Conservation (phyloP, 139 green algal species). For the Chlorella sp. region DNA sequence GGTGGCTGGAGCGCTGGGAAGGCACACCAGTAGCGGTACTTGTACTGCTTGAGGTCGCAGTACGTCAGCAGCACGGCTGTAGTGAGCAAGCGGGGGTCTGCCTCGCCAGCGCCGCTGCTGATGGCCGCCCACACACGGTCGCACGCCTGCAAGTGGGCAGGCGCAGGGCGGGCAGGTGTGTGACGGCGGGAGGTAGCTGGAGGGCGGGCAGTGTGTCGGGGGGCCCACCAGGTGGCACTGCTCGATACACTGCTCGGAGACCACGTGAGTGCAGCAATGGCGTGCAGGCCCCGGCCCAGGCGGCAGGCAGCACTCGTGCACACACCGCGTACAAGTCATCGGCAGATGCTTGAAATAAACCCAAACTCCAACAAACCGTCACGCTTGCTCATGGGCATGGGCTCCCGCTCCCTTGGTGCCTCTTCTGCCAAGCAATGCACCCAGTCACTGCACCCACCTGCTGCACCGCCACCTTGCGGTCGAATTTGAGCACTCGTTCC, state of each 20-base stretch:
- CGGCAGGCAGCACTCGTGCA: neutral
- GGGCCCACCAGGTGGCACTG: too few relatives aligned
- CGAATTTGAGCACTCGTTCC: conserved; percentile 69
- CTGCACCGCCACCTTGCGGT: conserved; percentile 44
- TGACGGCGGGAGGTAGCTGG: neutral
- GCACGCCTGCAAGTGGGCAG: conserved; percentile 30
- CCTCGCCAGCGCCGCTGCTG: conserved; percentile 51
- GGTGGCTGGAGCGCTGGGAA: conserved; percentile 83
- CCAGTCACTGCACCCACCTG: conserved; percentile 15
- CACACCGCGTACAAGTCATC: neutral
- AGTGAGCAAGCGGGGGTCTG: conserved; percentile 37
- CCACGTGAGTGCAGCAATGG: too few relatives aligned
- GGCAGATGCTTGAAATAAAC: too few relatives aligned
- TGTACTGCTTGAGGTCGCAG: conserved; percentile 93
- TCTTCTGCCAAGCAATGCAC: too few relatives aligned
- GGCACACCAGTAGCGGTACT: conserved; percentile 90
- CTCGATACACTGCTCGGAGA: too few relatives aligned
- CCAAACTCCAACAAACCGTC: too few relatives aligned
- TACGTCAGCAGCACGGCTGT: conserved; percentile 78
- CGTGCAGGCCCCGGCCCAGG: too few relatives aligned
- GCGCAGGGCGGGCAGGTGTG: neutral
- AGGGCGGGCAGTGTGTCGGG: neutral
- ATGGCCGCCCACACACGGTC: conserved; percentile 77
- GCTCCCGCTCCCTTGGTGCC: too few relatives aligned
- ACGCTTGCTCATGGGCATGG: too few relatives aligned